Evolutionary conservation across 2,329 filamentous ascomycete species (phyloP).

Genomic region (Dothiorella sarmentorum): DNA sequence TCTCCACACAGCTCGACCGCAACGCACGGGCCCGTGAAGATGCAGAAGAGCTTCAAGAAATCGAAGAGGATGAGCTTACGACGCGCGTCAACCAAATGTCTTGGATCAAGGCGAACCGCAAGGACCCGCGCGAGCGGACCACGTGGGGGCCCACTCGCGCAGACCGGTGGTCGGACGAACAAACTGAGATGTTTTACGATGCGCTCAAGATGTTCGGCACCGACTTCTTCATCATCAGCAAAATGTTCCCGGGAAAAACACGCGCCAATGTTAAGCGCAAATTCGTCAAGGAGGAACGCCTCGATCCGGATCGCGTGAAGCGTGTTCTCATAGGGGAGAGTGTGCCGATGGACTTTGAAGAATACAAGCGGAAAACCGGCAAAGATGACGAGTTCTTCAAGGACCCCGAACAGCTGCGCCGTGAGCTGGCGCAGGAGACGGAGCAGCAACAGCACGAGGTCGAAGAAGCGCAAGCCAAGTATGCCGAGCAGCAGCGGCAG

Average conservation of each 20-base stretch:
- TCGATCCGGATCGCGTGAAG: constrained; percentile 61
- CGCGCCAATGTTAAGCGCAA: constrained; percentile 76
- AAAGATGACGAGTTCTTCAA: constrained; percentile 36
- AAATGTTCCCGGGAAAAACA: constrained; percentile 69
- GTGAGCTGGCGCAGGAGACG: constrained; percentile 27
- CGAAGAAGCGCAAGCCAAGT: constrained; percentile 32
- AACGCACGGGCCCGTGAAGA: constrained; percentile 60
- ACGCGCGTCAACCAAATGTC: constrained; percentile 65
- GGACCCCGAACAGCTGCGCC: constrained; percentile 34
- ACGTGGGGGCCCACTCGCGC: constrained; percentile 21
- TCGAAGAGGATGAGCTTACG: constrained; percentile 78
- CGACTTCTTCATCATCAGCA: constrained; percentile 75
- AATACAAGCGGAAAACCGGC: constrained; percentile 39
- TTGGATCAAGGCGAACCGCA: constrained; percentile 60
- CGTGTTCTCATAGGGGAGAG: constrained; percentile 53
- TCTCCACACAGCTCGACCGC: constrained; percentile 64
- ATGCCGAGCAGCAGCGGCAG: constrained; percentile 37
- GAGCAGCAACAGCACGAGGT: constrained; percentile 34
- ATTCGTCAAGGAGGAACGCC: constrained; percentile 74
- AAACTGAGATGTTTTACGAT: constrained; percentile 73
- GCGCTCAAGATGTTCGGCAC: constrained; percentile 74
- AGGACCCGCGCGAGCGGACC: constrained; percentile 46
- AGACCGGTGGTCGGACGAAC: constrained; percentile 60
- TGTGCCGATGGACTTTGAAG: constrained; percentile 39
- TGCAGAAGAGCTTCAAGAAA: constrained; percentile 54